Percentiles rank a stretch among this genome's conserved stretches.
These are phyloP conservation scores for Solanum aculeatissimum DNA, from an alignment of 305 asterid species.

Conservation along the genomic window DNA sequence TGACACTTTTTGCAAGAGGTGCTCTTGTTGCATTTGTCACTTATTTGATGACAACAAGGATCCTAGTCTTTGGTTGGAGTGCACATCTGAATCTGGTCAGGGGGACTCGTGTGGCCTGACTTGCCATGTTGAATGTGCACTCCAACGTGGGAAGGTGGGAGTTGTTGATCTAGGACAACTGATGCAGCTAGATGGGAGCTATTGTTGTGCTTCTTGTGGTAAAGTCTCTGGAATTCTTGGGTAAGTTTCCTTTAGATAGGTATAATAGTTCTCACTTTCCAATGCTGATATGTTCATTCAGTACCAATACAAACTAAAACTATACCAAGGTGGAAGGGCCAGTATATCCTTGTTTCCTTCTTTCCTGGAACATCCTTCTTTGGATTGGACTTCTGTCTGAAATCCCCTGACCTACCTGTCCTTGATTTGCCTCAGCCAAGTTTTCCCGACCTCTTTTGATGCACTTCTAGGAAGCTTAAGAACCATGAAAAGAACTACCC, in stretches of 20 bases:
- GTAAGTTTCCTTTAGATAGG: slow-evolving; percentile 27
- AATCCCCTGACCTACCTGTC: neutral
- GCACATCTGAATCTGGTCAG: slow-evolving; percentile 61
- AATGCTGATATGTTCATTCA: neutral
- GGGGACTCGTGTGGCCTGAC: slow-evolving; percentile 84
- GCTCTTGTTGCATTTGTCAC: slow-evolving; percentile 94
- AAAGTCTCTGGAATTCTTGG: slow-evolving; percentile 89
- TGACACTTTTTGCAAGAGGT: slow-evolving; percentile 87
- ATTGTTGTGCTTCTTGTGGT: slow-evolving; percentile 93
- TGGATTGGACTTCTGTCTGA: neutral
- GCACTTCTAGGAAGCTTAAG: neutral
- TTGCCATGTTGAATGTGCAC: slow-evolving; percentile 90
- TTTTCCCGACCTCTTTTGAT: neutral
- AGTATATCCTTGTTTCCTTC: neutral
- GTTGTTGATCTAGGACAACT: slow-evolving; percentile 71
- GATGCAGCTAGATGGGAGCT: slow-evolving; percentile 95
- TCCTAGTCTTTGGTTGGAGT: slow-evolving; percentile 95
- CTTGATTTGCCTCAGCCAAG: neutral
- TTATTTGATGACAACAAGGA: slow-evolving; percentile 89
- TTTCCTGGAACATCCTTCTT: neutral
- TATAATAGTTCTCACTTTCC: neutral
- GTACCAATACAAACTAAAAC: neutral
- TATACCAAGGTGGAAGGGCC: neutral
- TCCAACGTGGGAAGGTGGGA: slow-evolving; percentile 76
- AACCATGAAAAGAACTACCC: neutral